phyloP scores from a whole-genome alignment of 805 yeast genomes.

The Sungouiella blattae region DNA sequence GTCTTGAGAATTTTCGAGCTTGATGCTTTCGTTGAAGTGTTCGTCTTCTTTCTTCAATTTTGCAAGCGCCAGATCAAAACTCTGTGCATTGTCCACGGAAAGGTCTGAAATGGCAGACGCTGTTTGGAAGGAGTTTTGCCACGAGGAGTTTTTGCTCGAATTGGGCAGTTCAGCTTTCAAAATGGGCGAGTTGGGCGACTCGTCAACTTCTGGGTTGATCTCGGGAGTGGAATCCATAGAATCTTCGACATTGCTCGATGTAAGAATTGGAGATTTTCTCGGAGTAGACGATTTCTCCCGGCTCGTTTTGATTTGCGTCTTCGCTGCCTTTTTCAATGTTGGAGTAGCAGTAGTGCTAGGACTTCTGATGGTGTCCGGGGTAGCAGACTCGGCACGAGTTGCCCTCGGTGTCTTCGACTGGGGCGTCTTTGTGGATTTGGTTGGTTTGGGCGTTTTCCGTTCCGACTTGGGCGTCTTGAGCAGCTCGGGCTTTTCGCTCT shows the following conservation, averaged over 20 bases:
- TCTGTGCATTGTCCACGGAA: constrained; percentile 3
- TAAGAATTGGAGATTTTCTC: not conserved
- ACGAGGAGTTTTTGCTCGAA: not conserved
- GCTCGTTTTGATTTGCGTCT: not conserved
- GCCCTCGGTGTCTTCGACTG: not conserved
- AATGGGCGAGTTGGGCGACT: no score
- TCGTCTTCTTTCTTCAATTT: constrained; percentile 11
- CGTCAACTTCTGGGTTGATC: not conserved
- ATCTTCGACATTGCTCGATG: not conserved
- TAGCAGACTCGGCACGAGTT: not conserved
- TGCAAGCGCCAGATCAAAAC: constrained; percentile 14
- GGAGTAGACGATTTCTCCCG: not conserved
- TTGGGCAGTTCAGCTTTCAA: not conserved
- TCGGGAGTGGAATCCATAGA: not conserved
- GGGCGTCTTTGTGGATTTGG: no score
- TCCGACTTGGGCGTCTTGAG: not conserved
- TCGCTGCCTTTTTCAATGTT: not conserved
- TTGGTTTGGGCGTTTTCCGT: no score
- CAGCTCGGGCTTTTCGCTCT: not conserved
- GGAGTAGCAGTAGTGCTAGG: no score
- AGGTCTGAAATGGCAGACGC: not conserved
- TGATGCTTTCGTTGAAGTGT: constrained; percentile 1
- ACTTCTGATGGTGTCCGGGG: not conserved
- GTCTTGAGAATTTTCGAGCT: constrained; percentile 2
- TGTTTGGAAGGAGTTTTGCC: not conserved